Base-by-base conservation (phyloP, 768 basidiomycete species). In the Boletus sensibilis region DNA sequence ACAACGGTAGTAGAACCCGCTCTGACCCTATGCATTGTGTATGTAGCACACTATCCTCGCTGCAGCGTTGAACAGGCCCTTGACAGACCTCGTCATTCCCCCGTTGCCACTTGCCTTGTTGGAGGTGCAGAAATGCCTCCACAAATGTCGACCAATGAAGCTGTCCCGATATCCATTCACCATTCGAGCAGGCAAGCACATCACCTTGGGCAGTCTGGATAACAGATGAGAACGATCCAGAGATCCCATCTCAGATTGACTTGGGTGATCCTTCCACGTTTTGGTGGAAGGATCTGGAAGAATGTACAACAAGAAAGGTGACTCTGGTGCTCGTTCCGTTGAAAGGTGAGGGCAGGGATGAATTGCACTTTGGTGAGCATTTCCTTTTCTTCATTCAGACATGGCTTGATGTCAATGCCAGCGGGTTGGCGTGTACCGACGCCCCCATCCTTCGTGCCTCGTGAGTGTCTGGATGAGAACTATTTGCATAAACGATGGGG, bases 261-360 rank as follows among this genome's bases (percentile, higher is more conserved):
- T 12, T 59, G 0, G 62, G 62, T 1, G 51, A 59, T 21, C 57
- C 54, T 0, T 4, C 34, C 18, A 55, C 57, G 9, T 59, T 55
- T 25, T 63, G 62, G 62, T 63, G 62, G 62, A 23, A 9, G 13
- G 27, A 38, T 3, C 3, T 51, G 9, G 45, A 41, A 14, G 37
- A n/a, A 7, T 0, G 6, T 8, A 14, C 29, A 23, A 18, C 44
- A 16, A 3, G 18, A 41, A 39, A 7, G 1, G n/a, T 16, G 16
- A 3, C 11, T 40, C 20, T 5, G 20, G 11, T 2, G 1, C n/a
- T 5, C 2, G 11, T 40, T 40, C 20, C 39, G 2, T 40, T 8
- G 1, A 20, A 6, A 1, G 14, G 23, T 5, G 18, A 41, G 5
- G 38, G 2, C 20, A 39, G 0, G n/a, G 4, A 12, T 11, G 11